Base-by-base conservation (phyloP, 2,329 filamentous ascomycete genomes). In the Cladosporium sp. region DNA sequence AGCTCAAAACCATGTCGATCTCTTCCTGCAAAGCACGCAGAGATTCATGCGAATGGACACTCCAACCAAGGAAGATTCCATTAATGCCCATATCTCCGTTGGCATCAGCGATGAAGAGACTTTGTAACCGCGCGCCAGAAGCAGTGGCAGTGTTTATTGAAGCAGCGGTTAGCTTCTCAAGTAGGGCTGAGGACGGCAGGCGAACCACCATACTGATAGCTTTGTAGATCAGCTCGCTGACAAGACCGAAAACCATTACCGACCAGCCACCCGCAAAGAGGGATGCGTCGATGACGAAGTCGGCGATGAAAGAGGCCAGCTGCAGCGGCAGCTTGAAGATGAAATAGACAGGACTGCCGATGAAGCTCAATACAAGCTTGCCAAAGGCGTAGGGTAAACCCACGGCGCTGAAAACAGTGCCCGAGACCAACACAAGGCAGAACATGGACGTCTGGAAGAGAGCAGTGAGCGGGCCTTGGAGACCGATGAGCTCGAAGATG, bases 361-460 rank as follows among this genome's bases (percentile, higher is more conserved):
- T 66, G 43, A 91, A 74, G 64, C 92, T 84, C 38, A 97, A 76
- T 4, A 88, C 83, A 20, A 95, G 74, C 57, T 95, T 91, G 12
- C 93, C 93, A 63, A 90, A 84, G 49, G 96, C 85, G 69, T 97
- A 98, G 0, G 93, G 93, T 45, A 95, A 72, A 72, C 93, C 95
- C 38, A 97, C 82, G 45, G 90, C 92, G 52, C 86, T 74, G 46
- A 89, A 85, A 36, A 98, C 83, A 12, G 91, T 95, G 45, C 92
- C 80, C 1, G 88, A 86, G 12, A 98, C 89, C 22, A 98, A 77
- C 39, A 97, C 85, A 7, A 87, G 85, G 65, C 92, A 95, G 68
- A 98, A 98, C 13, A 96, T 83, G 49, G 88, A 90, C 59, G 98
- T 98, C 63, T 98, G 93, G 58, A 97, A 83, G 5, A 98, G 78